These are phyloP conservation scores for Brasenia schreberi DNA, from an alignment of 164 flowering plant species.

Conservation along the genomic window DNA sequence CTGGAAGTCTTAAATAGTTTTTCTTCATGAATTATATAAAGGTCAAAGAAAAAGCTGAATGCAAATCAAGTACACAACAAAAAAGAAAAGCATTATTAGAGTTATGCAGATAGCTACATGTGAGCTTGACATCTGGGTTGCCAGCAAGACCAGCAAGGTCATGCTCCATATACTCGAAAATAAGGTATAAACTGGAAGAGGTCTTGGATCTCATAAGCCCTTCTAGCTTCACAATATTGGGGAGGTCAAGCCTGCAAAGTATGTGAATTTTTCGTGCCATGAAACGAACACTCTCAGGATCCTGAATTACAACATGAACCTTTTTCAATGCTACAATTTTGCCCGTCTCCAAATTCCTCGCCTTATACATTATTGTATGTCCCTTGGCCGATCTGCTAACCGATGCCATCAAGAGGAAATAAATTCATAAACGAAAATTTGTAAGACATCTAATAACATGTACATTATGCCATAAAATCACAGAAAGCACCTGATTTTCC, in stretches of 20 bases:
- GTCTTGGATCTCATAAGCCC: slow-evolving; percentile 59
- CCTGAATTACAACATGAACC: slow-evolving; percentile 76
- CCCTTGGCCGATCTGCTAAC: slow-evolving; percentile 86
- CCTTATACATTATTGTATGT: slow-evolving; percentile 76
- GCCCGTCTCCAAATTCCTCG: slow-evolving; percentile 73
- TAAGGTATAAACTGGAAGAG: slow-evolving; percentile 68
- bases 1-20: too few species aligned
- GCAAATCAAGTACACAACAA: background rate
- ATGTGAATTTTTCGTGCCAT: slow-evolving; percentile 84
- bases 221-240: slow-evolving; percentile 79
- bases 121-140: slow-evolving; percentile 42
- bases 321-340: slow-evolving; percentile 79
- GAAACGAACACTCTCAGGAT: slow-evolving; percentile 90
- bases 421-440: too few species aligned
- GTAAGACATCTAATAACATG: too few species aligned
- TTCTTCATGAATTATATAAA: too few species aligned
- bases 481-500: too few species aligned
- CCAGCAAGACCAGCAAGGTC: slow-evolving; percentile 84
- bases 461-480: too few species aligned
- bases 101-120: slow-evolving; percentile 10
- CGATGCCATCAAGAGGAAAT: background rate
- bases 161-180: slow-evolving; percentile 87
- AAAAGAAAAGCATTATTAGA: background rate
- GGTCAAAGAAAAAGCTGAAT: too few species aligned
- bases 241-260: slow-evolving; percentile 74